Evolutionary conservation across 495 filamentous ascomycete genomes (phyloP).

Genomic region (Parathielavia appendiculata): DNA sequence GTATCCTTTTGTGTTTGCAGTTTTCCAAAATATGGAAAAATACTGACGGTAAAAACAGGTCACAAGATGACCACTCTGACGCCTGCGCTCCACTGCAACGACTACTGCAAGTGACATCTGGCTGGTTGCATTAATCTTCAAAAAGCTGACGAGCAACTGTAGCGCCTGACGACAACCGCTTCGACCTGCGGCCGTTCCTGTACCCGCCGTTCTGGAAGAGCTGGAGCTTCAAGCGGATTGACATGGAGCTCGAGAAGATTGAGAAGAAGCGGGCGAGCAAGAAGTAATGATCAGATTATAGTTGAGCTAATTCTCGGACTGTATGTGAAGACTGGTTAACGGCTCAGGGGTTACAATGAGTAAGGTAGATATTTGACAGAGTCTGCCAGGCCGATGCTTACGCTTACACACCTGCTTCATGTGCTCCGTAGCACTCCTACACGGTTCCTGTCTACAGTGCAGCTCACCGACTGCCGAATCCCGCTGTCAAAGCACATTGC

Average conservation of each 20-base stretch:
- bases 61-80: slow-evolving; percentile 67
- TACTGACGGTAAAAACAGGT: slow-evolving; percentile 23
- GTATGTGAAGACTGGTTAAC: too few species aligned
- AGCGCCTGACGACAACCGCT: slow-evolving; percentile 44
- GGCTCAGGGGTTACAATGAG: neutral
- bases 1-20: neutral
- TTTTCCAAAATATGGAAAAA: slow-evolving; percentile 32
- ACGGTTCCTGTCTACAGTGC: neutral
- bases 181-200: slow-evolving; percentile 62
- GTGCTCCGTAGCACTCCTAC: neutral
- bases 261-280: slow-evolving; percentile 27
- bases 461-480: slow-evolving; percentile 8
- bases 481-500: neutral
- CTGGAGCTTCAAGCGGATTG: slow-evolving; percentile 53
- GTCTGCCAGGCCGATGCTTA: too few species aligned
- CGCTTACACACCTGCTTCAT: neutral
- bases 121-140: neutral
- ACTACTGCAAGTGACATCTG: slow-evolving; percentile 26
- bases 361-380: neutral
- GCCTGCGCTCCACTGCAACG: slow-evolving; percentile 42
- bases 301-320: too few species aligned
- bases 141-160: neutral
- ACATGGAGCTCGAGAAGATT: slow-evolving; percentile 37
- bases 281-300: neutral
- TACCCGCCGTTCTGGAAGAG: slow-evolving; percentile 45